phyloP scores from a whole-genome alignment of 306 rosid genomes.

The Acacia melanoxylon region DNA sequence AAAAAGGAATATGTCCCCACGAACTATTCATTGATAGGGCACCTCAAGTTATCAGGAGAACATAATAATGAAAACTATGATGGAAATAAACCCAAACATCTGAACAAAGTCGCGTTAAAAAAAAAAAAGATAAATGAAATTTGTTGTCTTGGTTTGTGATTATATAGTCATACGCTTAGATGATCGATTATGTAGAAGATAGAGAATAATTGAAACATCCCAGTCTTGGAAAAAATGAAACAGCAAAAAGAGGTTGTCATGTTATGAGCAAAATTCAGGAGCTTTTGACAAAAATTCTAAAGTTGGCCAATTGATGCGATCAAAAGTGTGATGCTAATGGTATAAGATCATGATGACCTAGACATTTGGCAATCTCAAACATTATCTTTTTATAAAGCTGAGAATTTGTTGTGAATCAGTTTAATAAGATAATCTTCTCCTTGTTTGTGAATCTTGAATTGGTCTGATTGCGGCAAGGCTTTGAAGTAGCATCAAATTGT shows the following conservation, averaged over 20 bases:
- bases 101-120: not conserved
- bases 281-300: not conserved
- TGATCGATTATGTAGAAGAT: too few relatives aligned
- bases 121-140: not conserved
- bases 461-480: not conserved
- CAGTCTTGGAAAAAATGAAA: too few relatives aligned
- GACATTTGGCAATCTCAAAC: not conserved
- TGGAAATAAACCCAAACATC: not conserved
- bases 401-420: not conserved
- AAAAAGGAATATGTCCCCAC: not conserved
- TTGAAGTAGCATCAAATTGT: not conserved
- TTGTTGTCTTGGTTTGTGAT: not conserved
- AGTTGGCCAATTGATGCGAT: not conserved
- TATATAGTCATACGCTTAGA: too few relatives aligned
- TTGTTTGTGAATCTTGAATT: not conserved
- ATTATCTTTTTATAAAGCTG: not conserved
- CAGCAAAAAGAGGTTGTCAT: not conserved
- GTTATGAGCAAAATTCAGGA: not conserved
- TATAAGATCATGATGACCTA: not conserved
- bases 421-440: not conserved
- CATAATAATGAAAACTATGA: conserved; percentile 17
- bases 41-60: not conserved
- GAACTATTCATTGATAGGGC: not conserved
- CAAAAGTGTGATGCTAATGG: not conserved
- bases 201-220: not conserved